phyloP scores from a whole-genome alignment of 2,329 filamentous ascomycete genomes.

The Rhinocladiella mackenziei region DNA sequence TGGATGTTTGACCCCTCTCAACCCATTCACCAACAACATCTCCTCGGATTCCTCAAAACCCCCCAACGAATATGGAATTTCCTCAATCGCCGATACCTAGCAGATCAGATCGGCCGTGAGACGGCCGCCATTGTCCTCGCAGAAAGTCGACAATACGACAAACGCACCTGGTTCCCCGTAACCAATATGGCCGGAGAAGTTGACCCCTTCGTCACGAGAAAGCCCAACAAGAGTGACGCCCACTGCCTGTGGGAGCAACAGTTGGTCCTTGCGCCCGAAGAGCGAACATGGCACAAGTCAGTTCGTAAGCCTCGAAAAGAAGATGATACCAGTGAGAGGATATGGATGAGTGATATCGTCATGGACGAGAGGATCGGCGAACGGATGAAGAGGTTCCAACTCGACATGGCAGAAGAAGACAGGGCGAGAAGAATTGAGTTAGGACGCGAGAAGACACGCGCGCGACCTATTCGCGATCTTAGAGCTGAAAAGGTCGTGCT shows the following conservation, averaged over 20 bases:
- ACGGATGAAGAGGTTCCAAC: slow-evolving; percentile 76
- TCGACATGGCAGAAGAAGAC: slow-evolving; percentile 66
- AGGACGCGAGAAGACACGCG: slow-evolving; percentile 58
- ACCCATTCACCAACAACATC: slow-evolving; percentile 75
- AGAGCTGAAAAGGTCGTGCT: slow-evolving; percentile 38
- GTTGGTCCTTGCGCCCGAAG: slow-evolving; percentile 63
- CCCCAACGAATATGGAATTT: slow-evolving; percentile 82
- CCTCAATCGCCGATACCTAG: slow-evolving; percentile 74
- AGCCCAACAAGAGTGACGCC: slow-evolving; percentile 48
- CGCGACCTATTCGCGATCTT: slow-evolving; percentile 40
- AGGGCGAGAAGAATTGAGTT: slow-evolving; percentile 60
- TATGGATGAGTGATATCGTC: slow-evolving; percentile 71
- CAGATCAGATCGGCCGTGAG: slow-evolving; percentile 80
- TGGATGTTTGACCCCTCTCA: slow-evolving; percentile 67
- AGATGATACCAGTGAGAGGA: slow-evolving; percentile 58
- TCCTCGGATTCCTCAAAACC: slow-evolving; percentile 89
- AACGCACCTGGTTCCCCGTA: slow-evolving; percentile 30
- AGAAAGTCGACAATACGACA: slow-evolving; percentile 39
- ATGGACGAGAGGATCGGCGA: slow-evolving; percentile 70
- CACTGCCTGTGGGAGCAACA: slow-evolving; percentile 69
- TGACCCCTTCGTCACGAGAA: slow-evolving; percentile 35
- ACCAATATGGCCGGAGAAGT: slow-evolving; percentile 22
- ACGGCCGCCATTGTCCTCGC: slow-evolving; percentile 78
- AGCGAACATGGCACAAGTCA: slow-evolving; percentile 80
- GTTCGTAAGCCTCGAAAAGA: slow-evolving; percentile 55